A percentile compares a stretch with the other conserved stretches of the same genome.
Conservation (phyloP, 257 asterid genomes). For the Solanum stenotomum region DNA sequence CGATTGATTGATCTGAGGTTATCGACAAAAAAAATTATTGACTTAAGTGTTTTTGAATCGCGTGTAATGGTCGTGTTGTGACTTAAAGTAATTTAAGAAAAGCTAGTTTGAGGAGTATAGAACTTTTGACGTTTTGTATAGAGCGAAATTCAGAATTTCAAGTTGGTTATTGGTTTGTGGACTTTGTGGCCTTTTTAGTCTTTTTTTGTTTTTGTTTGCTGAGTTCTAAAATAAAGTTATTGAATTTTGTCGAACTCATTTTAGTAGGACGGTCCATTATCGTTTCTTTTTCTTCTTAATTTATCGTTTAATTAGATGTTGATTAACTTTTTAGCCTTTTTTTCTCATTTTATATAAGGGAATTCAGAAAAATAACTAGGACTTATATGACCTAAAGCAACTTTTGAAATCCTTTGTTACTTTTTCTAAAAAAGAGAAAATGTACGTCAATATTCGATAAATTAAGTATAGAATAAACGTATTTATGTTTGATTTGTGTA, state of each 20-base stretch:
- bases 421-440: accelerated
- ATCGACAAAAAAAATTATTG: neutral
- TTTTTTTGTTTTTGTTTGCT: neutral
- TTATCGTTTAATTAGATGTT: no score
- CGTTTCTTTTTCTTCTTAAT: no score
- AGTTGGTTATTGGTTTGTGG: neutral
- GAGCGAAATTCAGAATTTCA: neutral
- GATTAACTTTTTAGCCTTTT: no score
- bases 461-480: neutral
- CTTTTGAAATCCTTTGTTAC: neutral
- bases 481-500: neutral
- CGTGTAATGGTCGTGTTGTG: neutral
- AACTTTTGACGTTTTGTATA: neutral
- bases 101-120: neutral
- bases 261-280: no score
- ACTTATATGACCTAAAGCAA: neutral
- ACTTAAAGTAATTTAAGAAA: neutral
- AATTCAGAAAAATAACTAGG: no score
- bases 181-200: accelerated
- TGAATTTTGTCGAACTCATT: neutral
- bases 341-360: neutral
- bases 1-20: neutral
- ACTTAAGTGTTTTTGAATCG: neutral
- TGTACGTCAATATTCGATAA: neutral
- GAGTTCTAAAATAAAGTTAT: neutral